Conservation (phyloP, 345 rosid genomes). For the Zanthoxylum bungeanum region DNA sequence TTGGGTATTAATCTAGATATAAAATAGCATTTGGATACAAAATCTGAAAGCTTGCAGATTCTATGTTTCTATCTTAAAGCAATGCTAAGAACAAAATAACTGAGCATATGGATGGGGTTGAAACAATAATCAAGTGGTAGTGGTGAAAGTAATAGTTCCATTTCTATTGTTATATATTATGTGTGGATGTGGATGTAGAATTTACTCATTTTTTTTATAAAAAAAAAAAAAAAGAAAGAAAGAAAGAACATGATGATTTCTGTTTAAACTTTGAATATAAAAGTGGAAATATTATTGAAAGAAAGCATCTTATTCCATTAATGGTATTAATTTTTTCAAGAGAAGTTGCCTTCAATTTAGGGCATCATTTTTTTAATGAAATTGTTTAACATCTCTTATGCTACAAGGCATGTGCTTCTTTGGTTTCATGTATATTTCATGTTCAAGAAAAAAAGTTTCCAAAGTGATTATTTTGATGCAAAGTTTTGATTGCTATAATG, state of each 20-base stretch:
- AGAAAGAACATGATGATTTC: no score
- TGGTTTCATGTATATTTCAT: background rate
- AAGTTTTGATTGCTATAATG: conserved; percentile 11
- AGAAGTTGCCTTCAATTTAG: background rate
- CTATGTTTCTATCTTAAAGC: background rate
- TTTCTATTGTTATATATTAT: background rate
- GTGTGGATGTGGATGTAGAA: background rate
- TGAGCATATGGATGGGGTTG: background rate
- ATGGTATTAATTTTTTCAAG: background rate
- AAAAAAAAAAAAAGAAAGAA: no score
- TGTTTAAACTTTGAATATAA: no score
- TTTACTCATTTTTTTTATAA: background rate
- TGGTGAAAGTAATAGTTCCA: background rate
- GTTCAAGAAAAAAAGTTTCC: background rate
- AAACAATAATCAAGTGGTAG: conserved; percentile 3
- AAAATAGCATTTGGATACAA: background rate
- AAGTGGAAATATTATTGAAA: background rate
- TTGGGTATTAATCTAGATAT: background rate
- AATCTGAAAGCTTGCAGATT: background rate
- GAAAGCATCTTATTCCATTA: background rate
- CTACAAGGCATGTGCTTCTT: background rate
- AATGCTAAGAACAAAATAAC: background rate
- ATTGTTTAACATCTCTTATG: background rate
- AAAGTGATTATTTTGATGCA: background rate
- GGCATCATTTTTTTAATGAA: background rate